Evolutionary conservation across 352 stramenopile species (phyloP), one percentile per base, ranked within the genome.

Genomic region (Phytopythium helicoides): DNA sequence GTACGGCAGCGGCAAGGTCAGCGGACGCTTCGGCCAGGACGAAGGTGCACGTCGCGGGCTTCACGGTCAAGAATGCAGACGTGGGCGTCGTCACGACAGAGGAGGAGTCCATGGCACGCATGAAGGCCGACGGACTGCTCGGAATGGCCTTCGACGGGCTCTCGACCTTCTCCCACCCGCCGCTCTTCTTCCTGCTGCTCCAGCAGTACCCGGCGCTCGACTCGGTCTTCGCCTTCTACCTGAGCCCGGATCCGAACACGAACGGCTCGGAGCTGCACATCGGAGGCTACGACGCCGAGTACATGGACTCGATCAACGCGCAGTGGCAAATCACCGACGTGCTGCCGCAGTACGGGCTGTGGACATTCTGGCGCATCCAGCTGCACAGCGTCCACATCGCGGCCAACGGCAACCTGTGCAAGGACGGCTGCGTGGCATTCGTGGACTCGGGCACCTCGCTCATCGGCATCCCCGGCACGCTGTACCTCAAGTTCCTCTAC

Each of bases 361-460:
- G 81, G 78, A 91, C 80, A n/a, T 93, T 90, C 35, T 93, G 82
- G 80, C 73, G 81, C 45, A 75, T 93, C 18, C 62, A 76, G 40
- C 57, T 93, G 47, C 79, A 91, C 48, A 86, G 73, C 52, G 64
- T 93, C 0, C 54, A 68, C 26, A 69, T 93, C 12, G 76, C 68
- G 15, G 61, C 61, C 19, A 64, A 72, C 38, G 38, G 52, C 7
- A 84, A 86, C 35, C 64, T 70, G 3, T 86, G 76, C 25, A 16
- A 55, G 0, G 57, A 77, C 22, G 86, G 78, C 16, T 89, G 78
- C 47, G 87, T 94, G 26, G 95, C 84, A 22, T 98, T 99, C 71
- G 85, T 98, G 37, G 96, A 99, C 86, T 97, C 91, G n/a, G 96
- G 96, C 37, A 99, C 96, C 38, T 98, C 92, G 54, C 82, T 99